phyloP scores from a whole-genome alignment of 768 basidiomycete genomes.

The Cystobasidium ongulense region DNA sequence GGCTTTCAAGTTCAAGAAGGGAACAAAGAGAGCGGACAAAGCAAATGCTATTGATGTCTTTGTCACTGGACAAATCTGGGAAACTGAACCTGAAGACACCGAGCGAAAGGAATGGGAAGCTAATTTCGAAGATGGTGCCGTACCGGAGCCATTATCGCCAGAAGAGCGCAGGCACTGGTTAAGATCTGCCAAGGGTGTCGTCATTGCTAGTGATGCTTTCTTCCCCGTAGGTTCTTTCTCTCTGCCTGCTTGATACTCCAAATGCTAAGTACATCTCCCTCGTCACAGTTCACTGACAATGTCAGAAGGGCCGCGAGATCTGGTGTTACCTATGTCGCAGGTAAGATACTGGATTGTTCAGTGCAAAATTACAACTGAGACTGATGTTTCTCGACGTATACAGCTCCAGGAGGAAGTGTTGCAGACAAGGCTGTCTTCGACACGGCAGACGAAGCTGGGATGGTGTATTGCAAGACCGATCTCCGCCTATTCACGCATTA shows the following conservation, averaged over 20 bases:
- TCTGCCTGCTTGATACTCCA: no score
- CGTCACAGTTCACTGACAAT: slow-evolving; percentile 98
- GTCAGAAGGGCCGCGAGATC: slow-evolving; percentile 86
- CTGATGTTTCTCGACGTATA: background rate
- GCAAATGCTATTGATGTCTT: slow-evolving; percentile 97
- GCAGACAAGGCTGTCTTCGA: slow-evolving; percentile 97
- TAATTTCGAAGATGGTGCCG: slow-evolving; percentile 67
- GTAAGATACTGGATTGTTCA: background rate
- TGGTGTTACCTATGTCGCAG: slow-evolving; percentile 79
- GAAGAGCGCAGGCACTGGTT: slow-evolving; percentile 71
- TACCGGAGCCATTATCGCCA: slow-evolving; percentile 58
- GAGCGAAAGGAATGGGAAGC: slow-evolving; percentile 87
- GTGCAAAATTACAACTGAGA: slow-evolving; percentile 49
- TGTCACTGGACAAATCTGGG: slow-evolving; percentile 65
- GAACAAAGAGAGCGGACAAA: slow-evolving; percentile 94
- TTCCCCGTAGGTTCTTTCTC: no score
- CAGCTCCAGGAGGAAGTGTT: slow-evolving; percentile 64
- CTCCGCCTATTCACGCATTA: slow-evolving; percentile 61
- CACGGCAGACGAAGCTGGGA: slow-evolving; percentile 83
- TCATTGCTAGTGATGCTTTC: slow-evolving; percentile 94
- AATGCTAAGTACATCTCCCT: no score
- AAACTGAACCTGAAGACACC: slow-evolving; percentile 49
- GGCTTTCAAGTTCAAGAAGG: slow-evolving; percentile 87
- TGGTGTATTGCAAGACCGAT: slow-evolving; percentile 83
- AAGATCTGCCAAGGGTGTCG: slow-evolving; percentile 66